Conservation (phyloP, 164 flowering plant species). For the Houttuynia cordata region DNA sequence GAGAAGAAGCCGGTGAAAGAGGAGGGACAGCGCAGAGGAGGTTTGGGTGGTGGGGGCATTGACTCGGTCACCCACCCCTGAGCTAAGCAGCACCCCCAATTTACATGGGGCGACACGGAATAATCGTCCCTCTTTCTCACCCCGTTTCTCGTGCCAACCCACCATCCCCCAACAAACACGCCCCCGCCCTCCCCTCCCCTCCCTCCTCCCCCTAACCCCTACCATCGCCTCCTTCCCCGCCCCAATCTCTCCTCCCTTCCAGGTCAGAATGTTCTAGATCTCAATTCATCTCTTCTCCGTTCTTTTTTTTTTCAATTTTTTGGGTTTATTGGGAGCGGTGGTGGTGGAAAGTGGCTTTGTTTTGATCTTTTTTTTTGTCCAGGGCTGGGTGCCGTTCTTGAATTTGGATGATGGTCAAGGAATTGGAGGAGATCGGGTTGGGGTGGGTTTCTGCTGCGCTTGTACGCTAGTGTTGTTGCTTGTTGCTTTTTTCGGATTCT, state of each 20-base stretch:
- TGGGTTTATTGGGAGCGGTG: neutral
- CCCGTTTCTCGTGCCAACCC: neutral
- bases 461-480: no score
- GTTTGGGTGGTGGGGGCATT: no score
- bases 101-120: conserved; percentile 2
- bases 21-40: no score
- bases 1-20: no score
- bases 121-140: neutral
- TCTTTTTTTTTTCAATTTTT: neutral
- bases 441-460: no score
- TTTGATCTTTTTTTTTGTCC: neutral
- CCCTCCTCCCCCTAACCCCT: neutral
- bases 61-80: no score
- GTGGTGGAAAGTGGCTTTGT: neutral
- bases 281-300: neutral
- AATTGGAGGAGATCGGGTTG: no score
- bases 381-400: no score
- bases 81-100: neutral
- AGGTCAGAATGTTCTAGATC: neutral
- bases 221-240: neutral
- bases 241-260: neutral
- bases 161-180: neutral
- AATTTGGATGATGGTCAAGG: no score
- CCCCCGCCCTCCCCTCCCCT: neutral
- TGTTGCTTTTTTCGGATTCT: no score